Evolutionary conservation across 75 land plant species (phyloP).

Genomic region (Sequoiadendron giganteum): DNA sequence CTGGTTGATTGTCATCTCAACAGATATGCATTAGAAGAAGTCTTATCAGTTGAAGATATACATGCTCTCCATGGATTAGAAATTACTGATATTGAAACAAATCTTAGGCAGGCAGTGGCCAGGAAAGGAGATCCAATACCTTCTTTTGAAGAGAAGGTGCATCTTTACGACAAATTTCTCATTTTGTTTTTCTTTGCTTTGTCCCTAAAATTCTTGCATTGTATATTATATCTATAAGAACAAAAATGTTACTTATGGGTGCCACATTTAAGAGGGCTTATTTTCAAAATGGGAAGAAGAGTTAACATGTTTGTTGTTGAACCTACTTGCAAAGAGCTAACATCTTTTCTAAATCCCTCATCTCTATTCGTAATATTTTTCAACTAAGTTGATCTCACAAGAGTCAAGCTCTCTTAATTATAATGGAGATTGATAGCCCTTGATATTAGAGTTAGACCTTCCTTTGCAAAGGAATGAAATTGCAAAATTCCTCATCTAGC

Average conservation of each 20-base stretch:
- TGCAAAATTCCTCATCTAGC: too few relatives aligned
- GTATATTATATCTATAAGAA: not conserved
- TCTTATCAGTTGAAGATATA: slow-evolving; percentile 19
- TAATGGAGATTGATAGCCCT: not conserved
- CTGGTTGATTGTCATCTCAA: not conserved
- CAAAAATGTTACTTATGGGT: not conserved
- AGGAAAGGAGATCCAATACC: not conserved
- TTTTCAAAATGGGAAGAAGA: not conserved
- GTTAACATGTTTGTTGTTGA: not conserved
- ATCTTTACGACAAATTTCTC: not conserved
- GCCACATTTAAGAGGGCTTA: not conserved
- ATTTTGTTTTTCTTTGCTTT: not conserved
- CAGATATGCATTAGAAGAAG: slow-evolving; percentile 29
- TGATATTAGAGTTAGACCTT: not conserved
- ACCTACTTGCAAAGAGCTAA: not conserved
- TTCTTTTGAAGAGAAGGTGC: not conserved
- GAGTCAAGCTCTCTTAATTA: not conserved
- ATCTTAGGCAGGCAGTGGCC: slow-evolving; percentile 23
- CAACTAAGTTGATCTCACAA: not conserved
- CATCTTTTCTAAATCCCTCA: not conserved
- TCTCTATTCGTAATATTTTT: not conserved
- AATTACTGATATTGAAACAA: slow-evolving; percentile 27
- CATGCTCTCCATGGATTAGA: not conserved
- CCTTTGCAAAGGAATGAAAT: too few relatives aligned
- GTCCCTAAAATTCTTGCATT: not conserved